Evolutionary conservation across 2,329 filamentous ascomycete species (phyloP), one percentile per base, ranked within the genome.

Genomic region (Aureobasidium mangrovei): DNA sequence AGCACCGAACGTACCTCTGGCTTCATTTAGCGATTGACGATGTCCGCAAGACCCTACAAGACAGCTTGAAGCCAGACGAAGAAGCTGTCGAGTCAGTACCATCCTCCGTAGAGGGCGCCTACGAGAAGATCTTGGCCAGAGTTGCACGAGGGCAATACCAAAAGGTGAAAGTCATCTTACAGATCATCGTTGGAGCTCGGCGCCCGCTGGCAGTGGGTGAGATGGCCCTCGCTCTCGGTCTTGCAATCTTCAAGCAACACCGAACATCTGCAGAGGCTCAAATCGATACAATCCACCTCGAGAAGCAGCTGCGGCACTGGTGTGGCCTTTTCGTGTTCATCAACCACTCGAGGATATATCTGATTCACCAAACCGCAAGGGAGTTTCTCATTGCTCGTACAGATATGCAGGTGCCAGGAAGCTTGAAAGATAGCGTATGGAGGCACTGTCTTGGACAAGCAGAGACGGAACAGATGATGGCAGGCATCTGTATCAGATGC

Each of bases 1-100:
- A 59, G 27, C 44, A 67, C 43, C 57, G 65, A 3, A 68, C 65
- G 1, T 66, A 66, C 41, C 57, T 67, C 18, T 68, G 64, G 65
- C 47, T 64, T 7, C 32, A 60, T 29, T 49, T 66, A 9, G 61
- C 57, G 0, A 58, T 65, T 12, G 60, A 62, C 6, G 35, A 55
- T 36, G 59, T 65, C 24, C 7, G 54, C 8, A 31, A 51, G 5
- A 57, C 48, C 6, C 45, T 59, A 18, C 31, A 36, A 29, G 42
- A 57, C 41, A 58, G 54, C 51, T 40, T 57, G 53, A 28, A 44
- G 61, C 26, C 32, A 24, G 7, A 45, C 52, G 26, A 24, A 43
- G 27, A 41, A n/a, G 18, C 7, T 7, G 58, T 64, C 27, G 18
- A 52, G 24, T 45, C 44, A 26, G 53, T 67, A 9, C 60, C 64